phyloP scores from a whole-genome alignment of 2,329 filamentous ascomycete species.

The Penicillium occitanis region DNA sequence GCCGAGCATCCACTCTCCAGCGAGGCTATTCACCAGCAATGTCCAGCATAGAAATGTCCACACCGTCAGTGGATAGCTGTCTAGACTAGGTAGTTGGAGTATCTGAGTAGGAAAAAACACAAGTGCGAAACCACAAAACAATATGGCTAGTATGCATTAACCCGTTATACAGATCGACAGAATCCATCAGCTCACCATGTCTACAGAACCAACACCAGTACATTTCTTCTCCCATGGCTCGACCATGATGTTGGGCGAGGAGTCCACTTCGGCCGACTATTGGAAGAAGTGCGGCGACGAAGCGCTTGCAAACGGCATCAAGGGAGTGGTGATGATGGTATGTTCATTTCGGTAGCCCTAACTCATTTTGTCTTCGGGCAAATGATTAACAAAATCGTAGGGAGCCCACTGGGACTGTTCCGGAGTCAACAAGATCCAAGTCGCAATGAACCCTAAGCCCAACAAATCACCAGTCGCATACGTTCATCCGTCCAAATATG shows the following conservation, averaged over 20 bases:
- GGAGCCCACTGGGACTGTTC: slow-evolving; percentile 66
- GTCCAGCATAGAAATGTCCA: background rate
- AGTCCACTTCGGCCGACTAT: slow-evolving; percentile 61
- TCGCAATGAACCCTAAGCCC: slow-evolving; percentile 61
- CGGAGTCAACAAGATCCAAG: slow-evolving; percentile 55
- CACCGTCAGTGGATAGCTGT: background rate
- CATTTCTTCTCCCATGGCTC: slow-evolving; percentile 70
- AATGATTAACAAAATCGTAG: slow-evolving; percentile 24
- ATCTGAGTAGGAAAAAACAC: background rate
- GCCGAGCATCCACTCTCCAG: background rate
- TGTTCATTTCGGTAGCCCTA: background rate
- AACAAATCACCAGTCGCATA: slow-evolving; percentile 65
- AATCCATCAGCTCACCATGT: background rate
- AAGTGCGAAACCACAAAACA: background rate
- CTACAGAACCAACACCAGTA: slow-evolving; percentile 52
- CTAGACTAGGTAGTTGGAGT: background rate
- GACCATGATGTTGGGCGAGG: slow-evolving; percentile 70
- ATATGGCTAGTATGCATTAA: background rate
- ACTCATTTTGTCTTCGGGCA: background rate
- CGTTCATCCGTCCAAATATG: slow-evolving; percentile 65
- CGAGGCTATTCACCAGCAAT: background rate
- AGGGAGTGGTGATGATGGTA: slow-evolving; percentile 53
- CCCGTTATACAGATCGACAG: background rate
- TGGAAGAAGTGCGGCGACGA: slow-evolving; percentile 67
- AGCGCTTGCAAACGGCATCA: slow-evolving; percentile 59